Evolutionary conservation across 108 stramenopile species (phyloP).

Genomic region (Seminavis robusta): DNA sequence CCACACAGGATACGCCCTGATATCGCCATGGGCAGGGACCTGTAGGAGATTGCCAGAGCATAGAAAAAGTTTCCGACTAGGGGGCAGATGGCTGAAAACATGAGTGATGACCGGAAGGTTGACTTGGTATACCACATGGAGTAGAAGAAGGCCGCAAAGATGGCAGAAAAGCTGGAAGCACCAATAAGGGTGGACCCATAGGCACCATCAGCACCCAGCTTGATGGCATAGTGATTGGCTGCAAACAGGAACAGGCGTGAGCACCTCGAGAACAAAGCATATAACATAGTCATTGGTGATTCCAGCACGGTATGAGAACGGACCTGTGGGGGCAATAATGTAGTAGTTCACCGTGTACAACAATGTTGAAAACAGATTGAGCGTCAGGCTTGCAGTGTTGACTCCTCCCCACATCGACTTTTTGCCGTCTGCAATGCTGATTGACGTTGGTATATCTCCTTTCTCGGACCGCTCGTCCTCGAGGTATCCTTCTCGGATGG

Average conservation of each 20-base stretch:
- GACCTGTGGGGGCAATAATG: conserved; percentile 68
- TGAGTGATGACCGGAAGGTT: conserved; percentile 47
- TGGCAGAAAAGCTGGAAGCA: conserved; percentile 53
- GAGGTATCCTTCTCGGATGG: neutral
- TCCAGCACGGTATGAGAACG: no score
- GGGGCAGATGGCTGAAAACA: conserved; percentile 52
- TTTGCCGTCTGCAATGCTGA: conserved; percentile 12
- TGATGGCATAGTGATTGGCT: conserved; percentile 51
- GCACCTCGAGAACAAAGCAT: no score
- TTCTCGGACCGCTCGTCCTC: conserved; percentile 4
- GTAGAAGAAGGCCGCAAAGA: conserved; percentile 66
- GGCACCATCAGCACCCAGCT: conserved; percentile 45
- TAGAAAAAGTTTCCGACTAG: conserved; percentile 60
- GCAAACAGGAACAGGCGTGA: no score
- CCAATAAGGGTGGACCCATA: conserved; percentile 55
- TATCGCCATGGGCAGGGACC: conserved; percentile 48
- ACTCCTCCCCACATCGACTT: conserved; percentile 45
- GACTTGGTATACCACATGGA: conserved; percentile 59
- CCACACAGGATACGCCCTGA: conserved; percentile 60
- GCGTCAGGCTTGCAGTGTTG: conserved; percentile 32
- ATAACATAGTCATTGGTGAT: no score
- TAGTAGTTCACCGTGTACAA: conserved; percentile 73
- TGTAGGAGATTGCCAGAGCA: conserved; percentile 45
- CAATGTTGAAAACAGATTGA: conserved; percentile 56
- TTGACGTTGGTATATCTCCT: no score